A percentile compares a stretch with the other conserved stretches of the same genome.
These are phyloP conservation scores for Ampelocalamus luodianensis DNA, from an alignment of 176 grass and related monocot genomes.

Conservation along the genomic window DNA sequence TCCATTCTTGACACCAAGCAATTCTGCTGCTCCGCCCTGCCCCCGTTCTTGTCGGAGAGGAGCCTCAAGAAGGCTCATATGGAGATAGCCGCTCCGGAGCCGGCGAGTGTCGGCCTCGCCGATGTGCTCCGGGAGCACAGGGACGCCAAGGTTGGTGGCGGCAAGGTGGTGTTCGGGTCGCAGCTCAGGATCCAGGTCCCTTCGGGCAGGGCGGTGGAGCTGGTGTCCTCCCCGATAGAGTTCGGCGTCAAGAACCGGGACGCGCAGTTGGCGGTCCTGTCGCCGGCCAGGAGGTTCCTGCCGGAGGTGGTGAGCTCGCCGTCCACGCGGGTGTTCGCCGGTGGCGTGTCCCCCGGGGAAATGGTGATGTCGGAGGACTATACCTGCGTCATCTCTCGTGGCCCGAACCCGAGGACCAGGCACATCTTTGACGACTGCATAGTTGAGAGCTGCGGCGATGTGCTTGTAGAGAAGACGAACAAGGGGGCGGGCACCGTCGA, in stretches of 20 bases:
- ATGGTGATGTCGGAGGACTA: conserved; percentile 86
- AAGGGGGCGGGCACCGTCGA: background rate
- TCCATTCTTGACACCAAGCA: conserved; percentile 84
- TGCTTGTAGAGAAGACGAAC: conserved; percentile 19
- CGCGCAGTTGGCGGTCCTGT: conserved; percentile 64
- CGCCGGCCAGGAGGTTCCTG: conserved; percentile 64
- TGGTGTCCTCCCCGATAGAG: conserved; percentile 77
- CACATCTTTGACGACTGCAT: conserved; percentile 95
- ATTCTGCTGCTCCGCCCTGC: conserved; percentile 57
- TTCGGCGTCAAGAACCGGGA: conserved; percentile 89
- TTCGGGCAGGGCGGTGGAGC: conserved; percentile 37
- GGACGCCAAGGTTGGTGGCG: conserved; percentile 34
- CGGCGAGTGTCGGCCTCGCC: conserved; percentile 63
- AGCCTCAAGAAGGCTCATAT: conserved; percentile 43
- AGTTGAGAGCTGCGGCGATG: conserved; percentile 67
- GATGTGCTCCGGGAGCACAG: conserved; percentile 67
- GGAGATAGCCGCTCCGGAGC: conserved; percentile 30
- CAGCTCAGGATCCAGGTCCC: conserved; percentile 87
- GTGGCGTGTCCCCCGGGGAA: conserved; percentile 50
- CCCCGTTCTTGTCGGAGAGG: conserved; percentile 59
- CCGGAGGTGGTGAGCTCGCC: conserved; percentile 55
- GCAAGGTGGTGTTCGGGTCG: conserved; percentile 83
- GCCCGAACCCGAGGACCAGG: conserved; percentile 76
- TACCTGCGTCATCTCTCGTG: conserved; percentile 94
- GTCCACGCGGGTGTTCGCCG: conserved; percentile 49